phyloP scores from a whole-genome alignment of 257 asterid species.

The Marsdenia floribunda region DNA sequence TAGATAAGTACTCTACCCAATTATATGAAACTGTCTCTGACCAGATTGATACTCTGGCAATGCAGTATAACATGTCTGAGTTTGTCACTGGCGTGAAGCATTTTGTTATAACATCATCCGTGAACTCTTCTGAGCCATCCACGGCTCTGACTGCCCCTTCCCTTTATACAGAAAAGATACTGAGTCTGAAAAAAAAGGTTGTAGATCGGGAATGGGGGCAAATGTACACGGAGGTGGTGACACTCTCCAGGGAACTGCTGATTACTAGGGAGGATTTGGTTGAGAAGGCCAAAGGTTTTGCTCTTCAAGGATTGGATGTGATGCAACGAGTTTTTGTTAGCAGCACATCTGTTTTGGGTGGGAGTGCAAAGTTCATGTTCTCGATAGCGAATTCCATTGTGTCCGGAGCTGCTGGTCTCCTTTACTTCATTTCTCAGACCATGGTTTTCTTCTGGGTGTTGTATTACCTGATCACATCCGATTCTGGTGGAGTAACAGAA shows the following conservation, averaged over 20 bases:
- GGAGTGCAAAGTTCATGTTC: constrained; percentile 65
- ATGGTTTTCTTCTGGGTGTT: constrained; percentile 92
- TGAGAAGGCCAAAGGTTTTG: constrained; percentile 84
- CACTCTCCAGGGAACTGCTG: constrained; percentile 60
- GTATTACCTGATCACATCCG: constrained; percentile 84
- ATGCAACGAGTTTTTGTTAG: constrained; percentile 65
- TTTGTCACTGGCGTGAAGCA: constrained; percentile 68
- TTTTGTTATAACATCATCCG: constrained; percentile 43
- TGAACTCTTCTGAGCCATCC: constrained; percentile 46
- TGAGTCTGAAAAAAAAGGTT: constrained; percentile 55
- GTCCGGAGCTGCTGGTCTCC: constrained; percentile 85
- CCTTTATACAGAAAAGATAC: constrained; percentile 58
- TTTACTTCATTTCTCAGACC: constrained; percentile 68
- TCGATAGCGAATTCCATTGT: constrained; percentile 61
- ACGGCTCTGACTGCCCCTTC: constrained; percentile 57
- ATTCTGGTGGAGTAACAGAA: constrained; percentile 95
- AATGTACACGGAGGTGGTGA: constrained; percentile 60
- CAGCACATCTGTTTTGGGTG: constrained; percentile 67
- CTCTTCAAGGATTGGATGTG: constrained; percentile 78
- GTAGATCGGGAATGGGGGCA: constrained; percentile 74
- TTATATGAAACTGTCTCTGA: constrained; percentile 68
- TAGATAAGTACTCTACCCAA: constrained; percentile 70
- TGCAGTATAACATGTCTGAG: constrained; percentile 89
- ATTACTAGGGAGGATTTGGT: constrained; percentile 73
- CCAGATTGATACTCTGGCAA: constrained; percentile 73